Evolutionary conservation across 2,329 filamentous ascomycete species (phyloP).

Genomic region (Colletotrichum horii): DNA sequence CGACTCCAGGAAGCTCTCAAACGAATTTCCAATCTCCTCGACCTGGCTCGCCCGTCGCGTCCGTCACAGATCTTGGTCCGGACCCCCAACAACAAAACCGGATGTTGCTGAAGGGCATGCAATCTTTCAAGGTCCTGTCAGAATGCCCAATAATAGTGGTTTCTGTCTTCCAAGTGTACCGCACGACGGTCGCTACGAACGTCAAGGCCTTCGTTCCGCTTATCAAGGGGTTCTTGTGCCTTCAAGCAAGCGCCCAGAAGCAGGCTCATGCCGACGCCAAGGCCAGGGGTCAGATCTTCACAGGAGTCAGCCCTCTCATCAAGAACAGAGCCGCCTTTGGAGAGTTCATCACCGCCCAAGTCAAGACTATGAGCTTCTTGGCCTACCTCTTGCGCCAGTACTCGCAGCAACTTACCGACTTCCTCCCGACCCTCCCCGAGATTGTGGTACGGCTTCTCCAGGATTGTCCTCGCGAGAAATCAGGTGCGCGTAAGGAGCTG

Average conservation of each 20-base stretch:
- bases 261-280: conserved; percentile 88
- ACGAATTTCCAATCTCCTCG: conserved; percentile 85
- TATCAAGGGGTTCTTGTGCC: conserved; percentile 86
- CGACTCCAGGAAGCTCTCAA: conserved; percentile 68
- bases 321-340: conserved; percentile 94
- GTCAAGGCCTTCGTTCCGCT: conserved; percentile 92
- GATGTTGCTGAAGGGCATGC: conserved; percentile 89
- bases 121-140: conserved; percentile 97
- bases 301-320: conserved; percentile 90
- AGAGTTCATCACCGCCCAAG: conserved; percentile 96
- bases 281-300: conserved; percentile 81
- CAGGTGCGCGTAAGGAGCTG: conserved; percentile 90
- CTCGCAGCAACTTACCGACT: conserved; percentile 84
- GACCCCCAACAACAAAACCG: conserved; percentile 83
- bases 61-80: conserved; percentile 78
- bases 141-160: conserved; percentile 99
- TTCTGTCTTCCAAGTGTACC: conserved; percentile 94
- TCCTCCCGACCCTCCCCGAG: conserved; percentile 81
- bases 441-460: conserved; percentile 91
- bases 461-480: conserved; percentile 95
- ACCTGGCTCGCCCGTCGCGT: conserved; percentile 86
- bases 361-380: conserved; percentile 99
- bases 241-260: conserved; percentile 92
- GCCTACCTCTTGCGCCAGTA: conserved; percentile 92
- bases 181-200: conserved; percentile 78